Conservation (phyloP, 2,329 filamentous ascomycete species). For the Neospermospora avenae region DNA sequence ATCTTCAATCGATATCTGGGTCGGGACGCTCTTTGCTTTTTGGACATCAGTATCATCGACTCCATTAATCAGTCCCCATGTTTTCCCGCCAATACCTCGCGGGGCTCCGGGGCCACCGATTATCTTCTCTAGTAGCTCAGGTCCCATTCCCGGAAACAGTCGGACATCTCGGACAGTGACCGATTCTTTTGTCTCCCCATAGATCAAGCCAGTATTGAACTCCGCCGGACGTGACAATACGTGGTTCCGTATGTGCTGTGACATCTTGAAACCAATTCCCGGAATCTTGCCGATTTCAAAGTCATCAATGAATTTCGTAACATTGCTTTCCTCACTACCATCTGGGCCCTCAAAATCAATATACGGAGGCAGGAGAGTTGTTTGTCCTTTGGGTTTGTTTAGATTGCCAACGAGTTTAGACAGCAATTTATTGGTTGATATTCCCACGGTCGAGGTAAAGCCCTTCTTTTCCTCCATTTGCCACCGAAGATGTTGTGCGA, state of each 20-base stretch:
- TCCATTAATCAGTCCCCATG: constrained; percentile 80
- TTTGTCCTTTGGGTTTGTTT: constrained; percentile 87
- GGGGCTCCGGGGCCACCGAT: constrained; percentile 68
- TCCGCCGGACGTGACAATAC: constrained; percentile 46
- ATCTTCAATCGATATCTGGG: constrained; percentile 93
- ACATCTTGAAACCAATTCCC: constrained; percentile 79
- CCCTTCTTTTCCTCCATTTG: constrained; percentile 72
- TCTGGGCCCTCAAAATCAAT: constrained; percentile 26
- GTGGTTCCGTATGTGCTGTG: constrained; percentile 62
- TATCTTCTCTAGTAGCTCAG: constrained; percentile 63
- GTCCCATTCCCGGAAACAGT: constrained; percentile 57
- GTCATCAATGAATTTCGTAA: constrained; percentile 67
- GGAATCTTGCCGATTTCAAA: constrained; percentile 79
- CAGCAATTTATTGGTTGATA: constrained; percentile 83
- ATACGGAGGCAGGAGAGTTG: constrained; percentile 70
- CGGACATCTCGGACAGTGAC: constrained; percentile 67
- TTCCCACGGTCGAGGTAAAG: constrained; percentile 83
- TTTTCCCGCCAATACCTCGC: constrained; percentile 65
- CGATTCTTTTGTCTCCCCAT: constrained; percentile 48
- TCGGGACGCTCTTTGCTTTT: constrained; percentile 67
- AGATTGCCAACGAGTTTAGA: constrained; percentile 80
- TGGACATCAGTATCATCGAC: constrained; percentile 73
- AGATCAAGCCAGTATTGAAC: constrained; percentile 43
- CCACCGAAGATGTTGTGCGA: constrained; percentile 70
- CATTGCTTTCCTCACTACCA: constrained; percentile 42